phyloP scores from a whole-genome alignment of 306 rosid species.

The Trifolium repens region DNA sequence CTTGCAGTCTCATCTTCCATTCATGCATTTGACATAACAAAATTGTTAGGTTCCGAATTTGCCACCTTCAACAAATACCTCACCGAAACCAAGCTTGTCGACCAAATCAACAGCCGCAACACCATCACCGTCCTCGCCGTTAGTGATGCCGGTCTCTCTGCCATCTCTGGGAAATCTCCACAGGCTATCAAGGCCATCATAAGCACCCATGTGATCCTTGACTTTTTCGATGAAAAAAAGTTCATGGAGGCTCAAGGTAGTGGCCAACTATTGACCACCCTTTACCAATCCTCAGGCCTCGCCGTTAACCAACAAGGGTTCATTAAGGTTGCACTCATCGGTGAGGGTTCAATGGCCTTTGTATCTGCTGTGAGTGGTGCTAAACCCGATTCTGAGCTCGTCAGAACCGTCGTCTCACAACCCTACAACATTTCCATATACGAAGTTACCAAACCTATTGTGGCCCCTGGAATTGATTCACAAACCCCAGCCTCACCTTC shows the following conservation, averaged over 20 bases:
- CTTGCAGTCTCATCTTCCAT: constrained; percentile 42
- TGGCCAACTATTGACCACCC: constrained; percentile 48
- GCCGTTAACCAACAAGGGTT: constrained; percentile 56
- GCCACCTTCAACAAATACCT: constrained; percentile 50
- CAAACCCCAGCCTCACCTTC: neutral
- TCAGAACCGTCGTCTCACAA: constrained; percentile 41
- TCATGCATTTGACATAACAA: constrained; percentile 57
- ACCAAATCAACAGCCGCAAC: constrained; percentile 50
- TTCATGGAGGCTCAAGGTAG: constrained; percentile 33
- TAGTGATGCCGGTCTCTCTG: constrained; percentile 25
- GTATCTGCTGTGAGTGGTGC: constrained; percentile 54
- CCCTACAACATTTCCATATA: constrained; percentile 68
- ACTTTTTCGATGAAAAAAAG: constrained; percentile 62
- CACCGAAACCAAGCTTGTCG: constrained; percentile 54
- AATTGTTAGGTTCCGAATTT: constrained; percentile 48
- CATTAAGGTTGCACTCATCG: constrained; percentile 37
- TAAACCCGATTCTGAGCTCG: constrained; percentile 33
- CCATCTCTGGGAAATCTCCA: constrained; percentile 47
- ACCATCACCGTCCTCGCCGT: constrained; percentile 64
- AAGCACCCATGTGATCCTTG: constrained; percentile 60
- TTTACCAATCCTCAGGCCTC: constrained; percentile 60
- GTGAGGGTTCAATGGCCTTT: constrained; percentile 59
- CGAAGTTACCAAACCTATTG: constrained; percentile 49
- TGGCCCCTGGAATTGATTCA: constrained; percentile 49
- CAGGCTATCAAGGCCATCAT: constrained; percentile 48